These are phyloP conservation scores for Gastrolobium villosum DNA, from an alignment of 306 rosid species.

Conservation along the genomic window DNA sequence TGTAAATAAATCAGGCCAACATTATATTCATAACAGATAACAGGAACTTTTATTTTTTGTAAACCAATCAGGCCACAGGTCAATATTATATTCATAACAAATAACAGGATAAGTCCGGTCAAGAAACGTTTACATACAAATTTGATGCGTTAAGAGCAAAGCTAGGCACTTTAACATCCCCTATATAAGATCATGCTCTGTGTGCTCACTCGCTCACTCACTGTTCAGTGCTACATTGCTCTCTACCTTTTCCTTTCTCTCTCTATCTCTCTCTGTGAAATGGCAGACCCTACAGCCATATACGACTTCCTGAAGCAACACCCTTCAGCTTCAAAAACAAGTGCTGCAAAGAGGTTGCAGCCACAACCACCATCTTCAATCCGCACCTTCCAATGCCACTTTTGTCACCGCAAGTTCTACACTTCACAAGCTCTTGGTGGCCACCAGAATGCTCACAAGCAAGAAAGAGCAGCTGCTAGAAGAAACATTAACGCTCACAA, in stretches of 20 bases:
- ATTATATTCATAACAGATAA: too few relatives aligned
- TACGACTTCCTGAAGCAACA: constrained; percentile 55
- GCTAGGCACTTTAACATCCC: too few relatives aligned
- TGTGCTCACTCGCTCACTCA: neutral
- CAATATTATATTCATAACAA: too few relatives aligned
- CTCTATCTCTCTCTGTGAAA: constrained; percentile 4
- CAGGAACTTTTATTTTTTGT: too few relatives aligned
- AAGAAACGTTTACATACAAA: too few relatives aligned
- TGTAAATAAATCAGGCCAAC: too few relatives aligned
- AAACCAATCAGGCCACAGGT: too few relatives aligned
- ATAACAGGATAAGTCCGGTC: too few relatives aligned
- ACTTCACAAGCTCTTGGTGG: constrained; percentile 97
- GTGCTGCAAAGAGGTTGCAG: constrained; percentile 20
- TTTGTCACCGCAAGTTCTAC: constrained; percentile 76
- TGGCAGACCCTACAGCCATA: constrained; percentile 62
- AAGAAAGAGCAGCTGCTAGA: constrained; percentile 76
- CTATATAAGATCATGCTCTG: neutral
- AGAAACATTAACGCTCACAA: constrained; percentile 1
- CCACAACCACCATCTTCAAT: neutral
- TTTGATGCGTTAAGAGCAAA: too few relatives aligned
- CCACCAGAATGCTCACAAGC: constrained; percentile 95
- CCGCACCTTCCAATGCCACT: constrained; percentile 65
- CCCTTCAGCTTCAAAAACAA: constrained; percentile 30
- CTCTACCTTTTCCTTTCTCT: neutral
- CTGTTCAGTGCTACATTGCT: neutral